phyloP scores from a whole-genome alignment of 345 rosid species.

The Lagerstroemia speciosa region DNA sequence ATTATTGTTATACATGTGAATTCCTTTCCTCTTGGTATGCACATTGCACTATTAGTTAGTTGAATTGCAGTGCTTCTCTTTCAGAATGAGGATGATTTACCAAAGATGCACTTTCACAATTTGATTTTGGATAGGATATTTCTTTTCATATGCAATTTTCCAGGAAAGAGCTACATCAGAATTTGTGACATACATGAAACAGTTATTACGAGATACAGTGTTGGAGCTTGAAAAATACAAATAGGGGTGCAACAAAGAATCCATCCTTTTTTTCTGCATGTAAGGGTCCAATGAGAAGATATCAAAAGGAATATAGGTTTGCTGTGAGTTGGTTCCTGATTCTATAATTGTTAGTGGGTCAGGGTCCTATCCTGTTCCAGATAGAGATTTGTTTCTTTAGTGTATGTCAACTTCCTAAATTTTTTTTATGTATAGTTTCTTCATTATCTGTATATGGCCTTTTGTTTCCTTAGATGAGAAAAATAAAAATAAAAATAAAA shows the following conservation, averaged over 20 bases:
- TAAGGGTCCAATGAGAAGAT: background rate
- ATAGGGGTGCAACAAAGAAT: background rate
- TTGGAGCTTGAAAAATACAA: background rate
- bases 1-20: conserved; percentile 4
- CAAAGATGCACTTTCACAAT: background rate
- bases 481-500: too few species aligned
- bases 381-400: background rate
- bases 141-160: background rate
- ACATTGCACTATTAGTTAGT: background rate
- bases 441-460: too few species aligned
- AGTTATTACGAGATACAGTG: background rate
- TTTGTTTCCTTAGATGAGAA: too few species aligned
- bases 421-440: too few species aligned
- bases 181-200: background rate
- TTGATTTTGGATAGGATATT: background rate
- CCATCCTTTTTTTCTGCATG: background rate
- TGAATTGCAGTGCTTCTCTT: background rate
- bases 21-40: background rate
- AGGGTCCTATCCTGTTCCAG: background rate
- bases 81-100: background rate
- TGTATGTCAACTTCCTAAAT: too few species aligned
- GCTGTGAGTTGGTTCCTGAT: background rate
- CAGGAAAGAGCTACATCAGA: background rate
- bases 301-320: background rate
- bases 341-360: background rate